Conservation (phyloP, 2,329 filamentous ascomycete species). For the Fusarium longipes region DNA sequence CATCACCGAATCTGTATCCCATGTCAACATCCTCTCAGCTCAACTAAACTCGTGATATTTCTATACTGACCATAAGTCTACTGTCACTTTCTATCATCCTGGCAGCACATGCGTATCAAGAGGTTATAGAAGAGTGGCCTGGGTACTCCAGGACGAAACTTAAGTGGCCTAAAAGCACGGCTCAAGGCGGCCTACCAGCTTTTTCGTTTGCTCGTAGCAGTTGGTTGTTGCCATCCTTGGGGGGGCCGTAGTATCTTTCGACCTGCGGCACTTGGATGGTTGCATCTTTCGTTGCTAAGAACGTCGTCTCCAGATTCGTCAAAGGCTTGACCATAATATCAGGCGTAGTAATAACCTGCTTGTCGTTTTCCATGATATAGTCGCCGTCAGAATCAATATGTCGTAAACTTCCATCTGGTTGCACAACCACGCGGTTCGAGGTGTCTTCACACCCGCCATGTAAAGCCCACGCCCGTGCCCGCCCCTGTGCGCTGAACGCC, state of each 20-base stretch:
- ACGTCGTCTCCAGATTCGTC: not conserved
- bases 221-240: not conserved
- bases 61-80: slow-evolving; percentile 42
- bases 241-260: slow-evolving; percentile 23
- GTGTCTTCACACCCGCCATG: slow-evolving; percentile 38
- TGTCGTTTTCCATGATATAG: slow-evolving; percentile 43
- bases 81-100: slow-evolving; percentile 29
- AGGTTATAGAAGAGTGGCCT: too few species aligned
- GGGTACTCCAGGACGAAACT: too few species aligned
- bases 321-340: slow-evolving; percentile 15
- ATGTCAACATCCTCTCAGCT: not conserved
- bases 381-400: slow-evolving; percentile 49
- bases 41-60: slow-evolving; percentile 51
- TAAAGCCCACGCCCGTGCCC: slow-evolving; percentile 50
- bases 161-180: too few species aligned
- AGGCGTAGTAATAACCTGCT: slow-evolving; percentile 2
- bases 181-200: too few species aligned
- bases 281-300: slow-evolving; percentile 9
- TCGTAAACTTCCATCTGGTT: slow-evolving; percentile 50
- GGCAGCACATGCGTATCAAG: not conserved
- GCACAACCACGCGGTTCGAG: slow-evolving; percentile 38
- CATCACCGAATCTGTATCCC: slow-evolving; percentile 12
- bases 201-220: too few species aligned
- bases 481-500: slow-evolving; percentile 52
- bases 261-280: slow-evolving; percentile 3